Evolutionary conservation across 306 rosid species (phyloP), one percentile per base, ranked within the genome.

Genomic region (Inga leiocalycina): DNA sequence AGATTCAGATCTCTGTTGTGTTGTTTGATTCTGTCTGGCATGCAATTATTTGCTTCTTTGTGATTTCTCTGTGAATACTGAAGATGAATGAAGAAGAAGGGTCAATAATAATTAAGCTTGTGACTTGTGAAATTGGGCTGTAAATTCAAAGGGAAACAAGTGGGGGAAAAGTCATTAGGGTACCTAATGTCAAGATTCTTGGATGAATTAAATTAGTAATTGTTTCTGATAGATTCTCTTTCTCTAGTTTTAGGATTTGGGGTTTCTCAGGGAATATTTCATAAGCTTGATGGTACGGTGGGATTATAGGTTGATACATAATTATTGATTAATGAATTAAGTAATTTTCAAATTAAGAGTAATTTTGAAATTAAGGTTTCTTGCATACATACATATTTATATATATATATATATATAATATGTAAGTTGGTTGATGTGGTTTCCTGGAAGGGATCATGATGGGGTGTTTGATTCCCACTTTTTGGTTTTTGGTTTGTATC

Each of bases 401-500:
- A 1, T 37, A 6, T 37, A 1, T 6, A 39, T 39, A 6, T 1
- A 37, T 37, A 5, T 37, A 0, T 34, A 4, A 9, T 1, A 16
- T 3, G 54, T 3, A 14, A 17, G 59, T 17, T 52, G 17, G 59
- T 52, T 52, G 59, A 19, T 4, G 71, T 79, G 24, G 83, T 69
- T 44, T 75, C 80, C 82, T 85, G 71, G 34, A 81, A 88, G 77
- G 90, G 83, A 81, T 89, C 68, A 82, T 81, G 69, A 85, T 87
- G 90, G 73, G 79, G 84, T 19, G 65, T 59, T 77, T 85, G 89
- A 68, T 88, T 82, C 88, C 91, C 76, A 46, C 89, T 82, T 88
- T 90, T 85, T 86, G 69, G 87, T 86, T 59, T 88, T 91, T 89
- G 91, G 93, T 87, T 86, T 85, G 59, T 88, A 85, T 87, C 90